phyloP scores from a whole-genome alignment of 2,329 filamentous ascomycete genomes.

The Corynespora cassiicola region DNA sequence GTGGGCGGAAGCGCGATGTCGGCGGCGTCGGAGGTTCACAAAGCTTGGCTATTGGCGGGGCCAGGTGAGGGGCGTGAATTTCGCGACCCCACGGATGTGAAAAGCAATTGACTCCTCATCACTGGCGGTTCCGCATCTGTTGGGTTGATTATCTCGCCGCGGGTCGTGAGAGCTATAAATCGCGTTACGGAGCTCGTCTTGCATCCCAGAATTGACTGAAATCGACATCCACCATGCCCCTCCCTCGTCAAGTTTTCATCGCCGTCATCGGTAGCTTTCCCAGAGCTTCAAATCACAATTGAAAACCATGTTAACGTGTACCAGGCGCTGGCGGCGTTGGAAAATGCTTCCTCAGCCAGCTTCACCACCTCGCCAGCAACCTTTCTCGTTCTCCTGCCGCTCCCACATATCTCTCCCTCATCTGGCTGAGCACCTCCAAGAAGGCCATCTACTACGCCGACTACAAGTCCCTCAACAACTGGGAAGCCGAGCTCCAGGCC shows the following conservation, averaged over 20 bases:
- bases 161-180: no score
- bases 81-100: constrained; percentile 19
- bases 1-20: constrained; percentile 29
- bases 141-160: background rate
- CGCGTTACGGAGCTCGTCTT: no score
- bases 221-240: constrained; percentile 47
- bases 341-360: constrained; percentile 86
- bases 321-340: constrained; percentile 93
- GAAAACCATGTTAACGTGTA: constrained; percentile 7
- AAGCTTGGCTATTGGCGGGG: constrained; percentile 23
- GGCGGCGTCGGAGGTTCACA: constrained; percentile 29
- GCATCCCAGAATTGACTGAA: background rate
- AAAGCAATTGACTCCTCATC: constrained; percentile 6
- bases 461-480: constrained; percentile 70
- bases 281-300: background rate
- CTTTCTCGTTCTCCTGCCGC: constrained; percentile 59
- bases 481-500: constrained; percentile 66
- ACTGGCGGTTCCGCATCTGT: no score
- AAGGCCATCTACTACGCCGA: constrained; percentile 79
- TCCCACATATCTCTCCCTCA: constrained; percentile 74
- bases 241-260: constrained; percentile 53
- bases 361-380: constrained; percentile 70
- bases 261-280: constrained; percentile 51
- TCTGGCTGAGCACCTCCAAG: constrained; percentile 85
- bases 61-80: constrained; percentile 29